phyloP scores from a whole-genome alignment of 1,284 basidiomycete species.

The Ceratobasidium sp. region DNA sequence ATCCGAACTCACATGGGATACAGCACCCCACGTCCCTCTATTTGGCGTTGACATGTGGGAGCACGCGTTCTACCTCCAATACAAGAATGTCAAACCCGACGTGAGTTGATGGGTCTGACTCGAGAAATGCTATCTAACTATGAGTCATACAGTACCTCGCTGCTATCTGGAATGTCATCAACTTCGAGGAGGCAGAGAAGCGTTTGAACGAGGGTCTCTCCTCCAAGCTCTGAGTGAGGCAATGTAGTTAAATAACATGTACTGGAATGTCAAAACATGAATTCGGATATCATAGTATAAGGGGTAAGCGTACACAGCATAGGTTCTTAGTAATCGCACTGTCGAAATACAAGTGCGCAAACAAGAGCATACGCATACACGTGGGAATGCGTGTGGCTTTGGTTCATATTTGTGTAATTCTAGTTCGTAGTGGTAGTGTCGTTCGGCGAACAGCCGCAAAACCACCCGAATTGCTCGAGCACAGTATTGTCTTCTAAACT shows the following conservation, averaged over 20 bases:
- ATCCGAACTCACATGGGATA: background rate
- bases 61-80: slow-evolving; percentile 64
- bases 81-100: slow-evolving; percentile 75
- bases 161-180: slow-evolving; percentile 84
- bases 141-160: slow-evolving; percentile 68
- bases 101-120: slow-evolving; percentile 56
- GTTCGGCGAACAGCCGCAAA: too few relatives aligned
- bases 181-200: slow-evolving; percentile 79
- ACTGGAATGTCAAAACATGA: background rate
- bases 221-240: slow-evolving; percentile 14
- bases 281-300: background rate
- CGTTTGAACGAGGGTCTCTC: slow-evolving; percentile 60
- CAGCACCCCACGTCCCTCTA: slow-evolving; percentile 66
- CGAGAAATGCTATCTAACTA: too few relatives aligned
- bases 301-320: background rate
- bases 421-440: too few relatives aligned
- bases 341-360: background rate
- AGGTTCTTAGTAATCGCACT: background rate
- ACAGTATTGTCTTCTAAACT: background rate
- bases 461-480: background rate
- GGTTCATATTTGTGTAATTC: too few relatives aligned
- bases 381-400: too few relatives aligned
- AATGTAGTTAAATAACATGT: background rate
- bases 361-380: background rate
- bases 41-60: slow-evolving; percentile 92